phyloP scores from a whole-genome alignment of 2,329 filamentous ascomycete genomes.

The Diaporthe aspalathi region DNA sequence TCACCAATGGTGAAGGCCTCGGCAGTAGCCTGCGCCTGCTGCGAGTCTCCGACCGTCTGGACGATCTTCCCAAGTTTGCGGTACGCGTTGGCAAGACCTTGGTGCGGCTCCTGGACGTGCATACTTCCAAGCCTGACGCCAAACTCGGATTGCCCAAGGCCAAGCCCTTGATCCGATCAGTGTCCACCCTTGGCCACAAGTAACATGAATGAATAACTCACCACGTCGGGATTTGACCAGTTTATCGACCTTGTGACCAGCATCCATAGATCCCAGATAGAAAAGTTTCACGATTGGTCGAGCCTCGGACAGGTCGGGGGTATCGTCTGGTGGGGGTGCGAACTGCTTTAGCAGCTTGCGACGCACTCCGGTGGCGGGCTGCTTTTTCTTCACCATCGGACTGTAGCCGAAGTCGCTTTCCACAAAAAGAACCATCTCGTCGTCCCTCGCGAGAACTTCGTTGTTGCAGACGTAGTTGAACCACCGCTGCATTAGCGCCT shows the following conservation, averaged over 20 bases:
- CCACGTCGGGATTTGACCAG: conserved; percentile 92
- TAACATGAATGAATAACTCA: conserved; percentile 57
- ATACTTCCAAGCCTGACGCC: conserved; percentile 90
- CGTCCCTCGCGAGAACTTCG: conserved; percentile 91
- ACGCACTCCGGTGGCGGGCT: conserved; percentile 94
- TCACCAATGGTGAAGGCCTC: conserved; percentile 96
- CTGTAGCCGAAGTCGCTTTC: conserved; percentile 99
- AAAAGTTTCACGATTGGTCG: conserved; percentile 94
- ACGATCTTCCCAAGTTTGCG: conserved; percentile 94
- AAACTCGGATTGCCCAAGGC: conserved; percentile 91
- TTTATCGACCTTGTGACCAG: conserved; percentile 95
- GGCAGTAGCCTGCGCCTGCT: conserved; percentile 94
- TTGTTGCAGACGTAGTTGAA: conserved; percentile 93
- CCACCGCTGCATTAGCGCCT: conserved; percentile 92
- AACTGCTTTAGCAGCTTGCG: conserved; percentile 98
- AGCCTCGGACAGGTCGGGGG: conserved; percentile 90
- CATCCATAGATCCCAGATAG: conserved; percentile 94
- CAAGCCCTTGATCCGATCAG: conserved; percentile 73
- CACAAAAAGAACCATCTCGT: conserved; percentile 98
- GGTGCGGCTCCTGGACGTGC: conserved; percentile 90
- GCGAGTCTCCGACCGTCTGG: conserved; percentile 93
- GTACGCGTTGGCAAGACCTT: conserved; percentile 88
- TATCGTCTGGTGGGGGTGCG: conserved; percentile 95
- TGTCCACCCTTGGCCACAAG: conserved; percentile 33
- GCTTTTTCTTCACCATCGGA: conserved; percentile 93